A percentile compares a stretch with the other conserved stretches of the same genome.
Conservation (phyloP, 495 filamentous ascomycete species). For the Penicillium silybi region DNA sequence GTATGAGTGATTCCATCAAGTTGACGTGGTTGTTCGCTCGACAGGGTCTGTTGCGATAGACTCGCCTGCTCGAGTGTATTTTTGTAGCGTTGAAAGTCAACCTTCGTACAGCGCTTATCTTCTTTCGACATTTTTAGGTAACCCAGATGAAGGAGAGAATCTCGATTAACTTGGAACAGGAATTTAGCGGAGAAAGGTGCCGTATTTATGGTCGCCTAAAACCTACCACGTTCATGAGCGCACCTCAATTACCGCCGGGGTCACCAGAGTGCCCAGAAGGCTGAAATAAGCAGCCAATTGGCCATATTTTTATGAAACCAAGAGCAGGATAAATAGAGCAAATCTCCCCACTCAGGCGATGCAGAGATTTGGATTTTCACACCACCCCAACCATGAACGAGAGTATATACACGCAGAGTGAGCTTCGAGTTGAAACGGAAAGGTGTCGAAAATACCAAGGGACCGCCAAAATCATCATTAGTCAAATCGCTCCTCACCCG, state of each 20-base stretch:
- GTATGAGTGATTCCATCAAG: not conserved
- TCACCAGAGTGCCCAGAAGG: too few relatives aligned
- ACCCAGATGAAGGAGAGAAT: not conserved
- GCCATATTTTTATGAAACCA: too few relatives aligned
- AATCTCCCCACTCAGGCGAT: too few relatives aligned
- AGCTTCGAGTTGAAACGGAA: conserved; percentile 3
- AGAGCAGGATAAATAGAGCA: too few relatives aligned
- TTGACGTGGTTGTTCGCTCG: not conserved
- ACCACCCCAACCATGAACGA: conserved; percentile 2
- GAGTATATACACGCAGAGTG: conserved; percentile 4
- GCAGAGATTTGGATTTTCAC: not conserved
- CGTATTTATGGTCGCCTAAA: conserved; percentile 3
- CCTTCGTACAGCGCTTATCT: conserved; percentile 6
- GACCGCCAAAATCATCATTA: conserved; percentile 13
- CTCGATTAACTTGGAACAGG: too few relatives aligned
- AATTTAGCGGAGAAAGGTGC: not conserved
- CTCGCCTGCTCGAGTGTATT: not conserved
- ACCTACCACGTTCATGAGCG: too few relatives aligned
- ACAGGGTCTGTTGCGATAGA: not conserved
- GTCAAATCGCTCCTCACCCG: conserved; percentile 15
- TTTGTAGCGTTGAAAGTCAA: conserved; percentile 4
- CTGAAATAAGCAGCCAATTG: too few relatives aligned
- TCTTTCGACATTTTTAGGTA: conserved; percentile 7
- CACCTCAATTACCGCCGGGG: too few relatives aligned
- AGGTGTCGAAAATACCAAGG: conserved; percentile 13